Percentiles rank a stretch among this genome's conserved stretches.
Conservation (phyloP, 805 yeast genomes). For the Yamadazyma sp. region DNA sequence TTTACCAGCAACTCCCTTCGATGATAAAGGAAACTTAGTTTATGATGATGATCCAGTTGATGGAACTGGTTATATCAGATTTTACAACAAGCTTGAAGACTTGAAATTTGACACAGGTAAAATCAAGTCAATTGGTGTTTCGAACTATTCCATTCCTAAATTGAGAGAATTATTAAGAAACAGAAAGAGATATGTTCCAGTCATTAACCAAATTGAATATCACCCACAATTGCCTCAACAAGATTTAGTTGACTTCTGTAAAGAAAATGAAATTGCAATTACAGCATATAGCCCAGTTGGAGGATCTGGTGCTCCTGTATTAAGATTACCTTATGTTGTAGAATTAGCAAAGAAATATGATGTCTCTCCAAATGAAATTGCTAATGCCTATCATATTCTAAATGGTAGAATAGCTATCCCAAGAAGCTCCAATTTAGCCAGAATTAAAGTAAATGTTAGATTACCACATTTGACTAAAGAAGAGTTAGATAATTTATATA, state of each 20-base stretch:
- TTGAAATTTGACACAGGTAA: constrained; percentile 27
- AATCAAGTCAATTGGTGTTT: constrained; percentile 33
- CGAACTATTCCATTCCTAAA: constrained; percentile 30
- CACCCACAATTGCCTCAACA: constrained; percentile 38
- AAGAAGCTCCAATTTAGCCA: constrained; percentile 64
- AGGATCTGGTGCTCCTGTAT: constrained; percentile 59
- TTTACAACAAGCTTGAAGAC: constrained; percentile 28
- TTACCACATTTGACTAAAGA: constrained; percentile 34
- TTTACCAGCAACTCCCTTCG: constrained; percentile 32
- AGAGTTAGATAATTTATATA: constrained; percentile 32
- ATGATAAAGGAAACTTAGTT: constrained; percentile 30
- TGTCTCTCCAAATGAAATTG: constrained; percentile 53
- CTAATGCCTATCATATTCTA: constrained; percentile 58
- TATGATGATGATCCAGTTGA: constrained; percentile 34
- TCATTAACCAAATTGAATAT: constrained; percentile 32
- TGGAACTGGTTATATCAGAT: constrained; percentile 29
- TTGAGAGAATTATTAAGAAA: constrained; percentile 24
- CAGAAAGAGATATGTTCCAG: constrained; percentile 24
- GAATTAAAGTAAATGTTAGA: constrained; percentile 45
- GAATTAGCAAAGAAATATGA: constrained; percentile 56
- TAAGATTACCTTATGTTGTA: constrained; percentile 47
- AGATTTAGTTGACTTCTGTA: constrained; percentile 38
- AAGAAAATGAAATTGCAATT: constrained; percentile 35
- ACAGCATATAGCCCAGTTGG: constrained; percentile 67
- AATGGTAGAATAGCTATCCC: constrained; percentile 64